Evolutionary conservation across 1,139 yeast genomes (phyloP).

Genomic region (Zhuliangozyma blackwelliae): DNA sequence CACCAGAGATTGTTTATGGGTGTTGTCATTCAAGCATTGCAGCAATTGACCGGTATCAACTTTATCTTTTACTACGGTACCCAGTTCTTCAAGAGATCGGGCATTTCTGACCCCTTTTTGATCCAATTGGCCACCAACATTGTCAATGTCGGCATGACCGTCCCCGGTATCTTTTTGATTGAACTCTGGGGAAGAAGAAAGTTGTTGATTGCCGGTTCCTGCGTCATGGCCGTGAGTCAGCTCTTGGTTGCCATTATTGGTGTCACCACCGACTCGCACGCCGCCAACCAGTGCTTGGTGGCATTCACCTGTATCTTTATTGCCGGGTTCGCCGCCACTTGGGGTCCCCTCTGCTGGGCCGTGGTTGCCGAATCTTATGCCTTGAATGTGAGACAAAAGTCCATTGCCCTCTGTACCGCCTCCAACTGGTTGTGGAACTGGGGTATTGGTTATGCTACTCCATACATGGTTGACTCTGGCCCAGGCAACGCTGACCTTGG

Average conservation of each 20-base stretch:
- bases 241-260: constrained; percentile 69
- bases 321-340: constrained; percentile 64
- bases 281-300: constrained; percentile 54
- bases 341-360: constrained; percentile 78
- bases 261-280: constrained; percentile 31
- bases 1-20: constrained; percentile 34
- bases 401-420: constrained; percentile 63
- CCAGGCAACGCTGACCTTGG: constrained; percentile 60
- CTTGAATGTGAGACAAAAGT: constrained; percentile 62
- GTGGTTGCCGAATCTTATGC: constrained; percentile 65
- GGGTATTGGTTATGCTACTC: constrained; percentile 65
- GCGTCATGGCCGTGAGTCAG: constrained; percentile 62
- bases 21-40: constrained; percentile 43
- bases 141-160: constrained; percentile 34
- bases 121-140: constrained; percentile 33
- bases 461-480: constrained; percentile 60
- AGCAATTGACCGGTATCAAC: constrained; percentile 73
- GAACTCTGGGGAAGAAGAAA: constrained; percentile 37
- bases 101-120: constrained; percentile 41
- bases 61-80: constrained; percentile 70
- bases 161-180: constrained; percentile 35
- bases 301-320: constrained; percentile 65
- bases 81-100: constrained; percentile 56
- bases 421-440: constrained; percentile 73
- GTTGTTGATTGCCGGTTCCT: constrained; percentile 48